Evolutionary conservation across 129 eudicot genomes (phyloP).

Genomic region (Tagetes patula): DNA sequence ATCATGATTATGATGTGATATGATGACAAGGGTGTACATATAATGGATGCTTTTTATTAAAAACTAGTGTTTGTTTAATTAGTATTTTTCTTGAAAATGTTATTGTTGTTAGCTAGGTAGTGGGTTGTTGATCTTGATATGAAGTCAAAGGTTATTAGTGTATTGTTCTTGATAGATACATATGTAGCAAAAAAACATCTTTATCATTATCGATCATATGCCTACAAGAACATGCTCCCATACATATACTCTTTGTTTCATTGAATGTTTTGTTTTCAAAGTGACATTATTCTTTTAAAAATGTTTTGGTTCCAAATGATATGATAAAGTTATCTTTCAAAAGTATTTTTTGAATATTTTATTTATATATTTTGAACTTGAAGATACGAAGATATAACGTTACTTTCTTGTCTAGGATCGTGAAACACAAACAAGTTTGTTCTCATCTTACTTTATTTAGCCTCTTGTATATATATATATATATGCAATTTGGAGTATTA

Average conservation of each 20-base stretch:
- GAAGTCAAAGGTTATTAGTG: constrained; percentile 21
- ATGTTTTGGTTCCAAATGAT: neutral
- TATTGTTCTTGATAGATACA: constrained; percentile 32
- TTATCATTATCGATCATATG: no score
- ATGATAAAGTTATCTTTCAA: neutral
- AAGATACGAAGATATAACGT: constrained; percentile 1
- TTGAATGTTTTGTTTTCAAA: constrained; percentile 2
- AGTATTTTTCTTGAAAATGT: neutral
- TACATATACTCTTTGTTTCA: constrained; percentile 14
- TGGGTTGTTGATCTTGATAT: constrained; percentile 16
- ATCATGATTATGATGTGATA: no score
- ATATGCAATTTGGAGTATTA: neutral
- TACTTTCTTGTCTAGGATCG: constrained; percentile 18
- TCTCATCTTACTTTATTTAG: constrained; percentile 5
- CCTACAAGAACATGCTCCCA: constrained; percentile 12
- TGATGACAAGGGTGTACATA: no score
- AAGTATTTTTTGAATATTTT: neutral
- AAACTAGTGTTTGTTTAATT: no score
- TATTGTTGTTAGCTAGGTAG: constrained; percentile 26
- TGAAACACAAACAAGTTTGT: constrained; percentile 16
- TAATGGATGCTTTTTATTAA: no score
- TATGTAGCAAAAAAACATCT: constrained; percentile 9
- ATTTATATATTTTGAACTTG: neutral
- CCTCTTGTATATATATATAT: neutral
- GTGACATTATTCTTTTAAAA: neutral